Percentiles rank a stretch among this genome's conserved stretches.
Evolutionary conservation across 2,329 filamentous ascomycete genomes (phyloP).

Genomic region (Exophiala phaeomuriformis): DNA sequence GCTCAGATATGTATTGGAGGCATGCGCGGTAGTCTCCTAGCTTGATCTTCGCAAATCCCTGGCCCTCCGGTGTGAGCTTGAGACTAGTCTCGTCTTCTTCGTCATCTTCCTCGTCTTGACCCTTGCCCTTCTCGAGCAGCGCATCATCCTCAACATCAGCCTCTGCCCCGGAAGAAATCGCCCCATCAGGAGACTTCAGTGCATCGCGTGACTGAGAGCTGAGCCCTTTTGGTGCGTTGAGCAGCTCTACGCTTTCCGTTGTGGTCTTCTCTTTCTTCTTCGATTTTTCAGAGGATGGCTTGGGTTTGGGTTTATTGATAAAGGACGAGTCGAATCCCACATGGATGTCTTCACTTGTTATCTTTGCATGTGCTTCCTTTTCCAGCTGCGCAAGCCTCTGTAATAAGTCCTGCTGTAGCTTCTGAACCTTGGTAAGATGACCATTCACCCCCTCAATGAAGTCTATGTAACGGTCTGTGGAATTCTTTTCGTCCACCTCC

Average conservation of each 20-base stretch:
- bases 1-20: slow-evolving; percentile 66
- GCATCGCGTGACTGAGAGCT: slow-evolving; percentile 31
- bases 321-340: slow-evolving; percentile 85
- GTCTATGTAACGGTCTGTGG: slow-evolving; percentile 59
- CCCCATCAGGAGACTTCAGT: slow-evolving; percentile 36
- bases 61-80: slow-evolving; percentile 69
- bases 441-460: slow-evolving; percentile 72
- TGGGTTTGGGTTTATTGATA: slow-evolving; percentile 54
- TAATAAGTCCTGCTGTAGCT: slow-evolving; percentile 67
- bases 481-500: slow-evolving; percentile 68
- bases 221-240: slow-evolving; percentile 49
- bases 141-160: slow-evolving; percentile 53
- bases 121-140: slow-evolving; percentile 24
- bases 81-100: slow-evolving; percentile 65
- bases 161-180: slow-evolving; percentile 52
- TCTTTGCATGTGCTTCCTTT: slow-evolving; percentile 77
- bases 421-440: slow-evolving; percentile 70
- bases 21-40: slow-evolving; percentile 65
- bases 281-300: slow-evolving; percentile 32
- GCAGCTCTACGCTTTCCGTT: slow-evolving; percentile 55
- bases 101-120: slow-evolving; percentile 32
- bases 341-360: slow-evolving; percentile 83
- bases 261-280: slow-evolving; percentile 12
- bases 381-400: slow-evolving; percentile 73
- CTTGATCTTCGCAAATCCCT: slow-evolving; percentile 72